Evolutionary conservation across 1,139 yeast species (phyloP), one percentile per base, ranked within the genome.

Genomic region (Eremothecium sinecaudum): DNA sequence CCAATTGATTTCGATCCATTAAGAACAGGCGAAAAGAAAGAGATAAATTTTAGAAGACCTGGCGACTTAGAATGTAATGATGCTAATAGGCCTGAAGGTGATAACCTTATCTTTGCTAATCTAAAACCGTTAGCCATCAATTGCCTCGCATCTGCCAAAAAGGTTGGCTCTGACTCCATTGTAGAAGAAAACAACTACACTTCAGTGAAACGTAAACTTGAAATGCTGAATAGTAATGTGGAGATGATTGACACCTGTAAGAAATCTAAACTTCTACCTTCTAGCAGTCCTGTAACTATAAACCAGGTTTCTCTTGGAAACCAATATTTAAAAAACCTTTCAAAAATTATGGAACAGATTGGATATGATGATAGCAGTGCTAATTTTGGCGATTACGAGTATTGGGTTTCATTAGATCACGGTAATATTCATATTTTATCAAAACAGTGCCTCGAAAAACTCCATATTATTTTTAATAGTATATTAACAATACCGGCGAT

Each of bases 251-350:
- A 18, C 3, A 11, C 41, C 10, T 20, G 32, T 4, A 51, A 51
- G 38, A 44, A 34, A 25, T 18, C 40, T 2, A 50, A 45, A 24
- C 29, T n/a, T n/a, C 20, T 31, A 10, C 15, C n/a, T 4, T 21
- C 28, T 14, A 19, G 16, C 29, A 13, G 38, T n/a, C 38, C 45
- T 5, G 32, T 44, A 2, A 30, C 51, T 4, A 35, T 52, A 17
- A 53, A 45, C 31, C 46, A 45, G 16, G 28, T 36, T 7, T 38
- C 43, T 18, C 18, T 50, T 15, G 47, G 47, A 3, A 29, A 36
- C 2, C 50, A 48, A 31, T 46, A 50, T 32, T 12, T 52, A 5
- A 39, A 38, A 14, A 50, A 48, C 19, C 36, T 53, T 3, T 32
- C 31, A 15, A 18, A 28, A 2, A 5, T 46, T 13, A 5, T 44